Conservation (phyloP, 2,329 filamentous ascomycete genomes). For the Ophiostoma australiae region DNA sequence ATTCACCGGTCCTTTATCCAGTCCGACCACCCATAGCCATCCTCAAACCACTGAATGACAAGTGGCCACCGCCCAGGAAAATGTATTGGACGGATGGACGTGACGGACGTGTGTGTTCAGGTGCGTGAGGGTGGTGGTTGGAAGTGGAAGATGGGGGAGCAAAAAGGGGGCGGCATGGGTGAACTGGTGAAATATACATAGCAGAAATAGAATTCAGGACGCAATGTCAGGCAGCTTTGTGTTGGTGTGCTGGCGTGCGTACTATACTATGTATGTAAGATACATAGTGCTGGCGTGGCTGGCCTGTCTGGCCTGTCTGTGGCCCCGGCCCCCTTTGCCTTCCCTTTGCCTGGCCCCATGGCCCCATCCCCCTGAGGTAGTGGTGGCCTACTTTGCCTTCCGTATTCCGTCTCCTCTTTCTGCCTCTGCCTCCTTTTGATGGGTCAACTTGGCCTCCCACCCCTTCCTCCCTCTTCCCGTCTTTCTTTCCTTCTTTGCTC, state of each 20-base stretch:
- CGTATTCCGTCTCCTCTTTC: background rate
- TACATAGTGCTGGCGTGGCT: background rate
- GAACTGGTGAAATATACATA: background rate
- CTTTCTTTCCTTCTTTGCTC: background rate
- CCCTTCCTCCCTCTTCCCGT: background rate
- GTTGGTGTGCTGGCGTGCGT: background rate
- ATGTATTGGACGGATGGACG: background rate
- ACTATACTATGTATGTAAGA: too few relatives aligned
- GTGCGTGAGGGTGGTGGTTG: background rate
- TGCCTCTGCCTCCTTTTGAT: background rate
- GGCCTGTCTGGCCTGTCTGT: background rate
- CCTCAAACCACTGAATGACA: constrained; percentile 15
- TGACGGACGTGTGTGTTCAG: background rate
- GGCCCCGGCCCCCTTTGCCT: constrained; percentile 1
- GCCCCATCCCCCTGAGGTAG: background rate
- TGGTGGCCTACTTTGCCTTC: background rate
- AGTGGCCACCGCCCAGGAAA: constrained; percentile 12
- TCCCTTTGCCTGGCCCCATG: background rate
- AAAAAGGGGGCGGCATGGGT: background rate
- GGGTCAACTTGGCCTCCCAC: background rate
- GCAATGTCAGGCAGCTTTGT: background rate
- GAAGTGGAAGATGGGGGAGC: background rate
- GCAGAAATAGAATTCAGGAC: background rate
- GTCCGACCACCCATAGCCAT: background rate
- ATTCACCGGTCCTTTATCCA: background rate